Percentiles rank a stretch among this genome's conserved stretches.
Conservation (phyloP, 176 grass and related monocot genomes). For the Aegilops speltoides region DNA sequence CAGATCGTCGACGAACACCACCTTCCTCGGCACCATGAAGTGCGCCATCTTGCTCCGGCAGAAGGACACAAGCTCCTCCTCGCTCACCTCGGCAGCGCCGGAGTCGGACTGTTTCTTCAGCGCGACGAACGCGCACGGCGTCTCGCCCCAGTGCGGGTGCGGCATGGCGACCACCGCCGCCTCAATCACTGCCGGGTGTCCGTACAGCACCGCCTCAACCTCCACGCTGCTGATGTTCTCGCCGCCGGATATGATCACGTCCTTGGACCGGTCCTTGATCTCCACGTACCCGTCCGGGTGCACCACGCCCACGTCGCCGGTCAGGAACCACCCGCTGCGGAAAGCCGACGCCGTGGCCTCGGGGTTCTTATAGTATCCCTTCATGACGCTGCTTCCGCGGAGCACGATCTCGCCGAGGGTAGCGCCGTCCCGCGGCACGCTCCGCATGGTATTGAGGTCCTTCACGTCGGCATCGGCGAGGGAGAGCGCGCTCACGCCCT, state of each 20-base stretch:
- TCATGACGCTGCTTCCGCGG: slow-evolving; percentile 65
- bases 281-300: too few species aligned
- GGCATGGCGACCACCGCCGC: slow-evolving; percentile 66
- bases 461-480: slow-evolving; percentile 60
- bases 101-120: slow-evolving; percentile 33
- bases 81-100: slow-evolving; percentile 14
- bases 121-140: slow-evolving; percentile 64
- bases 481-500: slow-evolving; percentile 60
- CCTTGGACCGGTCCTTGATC: too few species aligned
- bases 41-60: slow-evolving; percentile 49
- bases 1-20: slow-evolving; percentile 62
- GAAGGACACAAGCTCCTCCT: slow-evolving; percentile 48
- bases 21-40: slow-evolving; percentile 68
- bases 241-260: too few species aligned
- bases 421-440: slow-evolving; percentile 57
- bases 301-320: too few species aligned
- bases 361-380: slow-evolving; percentile 62
- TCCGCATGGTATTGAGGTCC: slow-evolving; percentile 33
- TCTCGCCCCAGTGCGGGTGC: slow-evolving; percentile 56
- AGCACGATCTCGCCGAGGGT: slow-evolving; percentile 62
- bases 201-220: slow-evolving; percentile 51
- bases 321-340: too few species aligned
- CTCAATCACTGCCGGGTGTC: slow-evolving; percentile 31
- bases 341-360: slow-evolving; percentile 2
- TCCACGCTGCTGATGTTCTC: too few species aligned